Evolutionary conservation across 352 stramenopile species (phyloP), one percentile per base, ranked within the genome.

Genomic region (Elongisporangium senticosum): DNA sequence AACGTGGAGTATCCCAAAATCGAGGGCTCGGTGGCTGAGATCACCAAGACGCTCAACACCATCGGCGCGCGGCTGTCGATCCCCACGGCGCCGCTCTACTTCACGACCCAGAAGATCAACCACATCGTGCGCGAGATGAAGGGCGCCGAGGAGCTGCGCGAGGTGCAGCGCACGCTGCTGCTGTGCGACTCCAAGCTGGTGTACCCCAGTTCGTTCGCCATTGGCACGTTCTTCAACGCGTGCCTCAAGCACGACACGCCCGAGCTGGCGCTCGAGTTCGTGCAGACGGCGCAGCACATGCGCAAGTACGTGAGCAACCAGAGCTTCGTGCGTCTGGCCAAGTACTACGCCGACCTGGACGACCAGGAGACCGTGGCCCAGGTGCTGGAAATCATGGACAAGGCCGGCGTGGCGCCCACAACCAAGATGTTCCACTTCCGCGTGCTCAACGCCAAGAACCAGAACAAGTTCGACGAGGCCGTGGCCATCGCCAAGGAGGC

Each of bases 1-100:
- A 92, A 92, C 61, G 82, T 86, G 61, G 79, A 92, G 62, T 92
- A 92, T 72, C 82, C 82, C 52, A 83, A 83, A 58, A 83, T 92
- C 49, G 79, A 92, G 47, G 82, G 82, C 53, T 86, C 72, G 15
- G 82, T 89, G 54, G 63, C 68, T 7, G 82, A 92, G 52, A 63
- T 92, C 63, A 88, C 79, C 55, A 86, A 83, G 62, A 69, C 68
- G 62, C 68, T 92, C 54, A 89, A 69, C 49, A 75, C 70, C 37
- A 92, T 92, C 61, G 82, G 82, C 64, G 77, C 72, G 58, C 82
- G 82, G 0, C 69, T 92, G 59, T 92, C 82, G 52, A 92, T 92
- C 62, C 67, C 84, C 5, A 91, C 84, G 55, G 83, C 81, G 17
- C 72, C 84, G 56, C 71, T 89, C 20, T 91, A 94, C 71, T 75